A percentile compares a stretch with the other conserved stretches of the same genome.
Conservation (phyloP, 345 rosid species). For the Populus nigra region DNA sequence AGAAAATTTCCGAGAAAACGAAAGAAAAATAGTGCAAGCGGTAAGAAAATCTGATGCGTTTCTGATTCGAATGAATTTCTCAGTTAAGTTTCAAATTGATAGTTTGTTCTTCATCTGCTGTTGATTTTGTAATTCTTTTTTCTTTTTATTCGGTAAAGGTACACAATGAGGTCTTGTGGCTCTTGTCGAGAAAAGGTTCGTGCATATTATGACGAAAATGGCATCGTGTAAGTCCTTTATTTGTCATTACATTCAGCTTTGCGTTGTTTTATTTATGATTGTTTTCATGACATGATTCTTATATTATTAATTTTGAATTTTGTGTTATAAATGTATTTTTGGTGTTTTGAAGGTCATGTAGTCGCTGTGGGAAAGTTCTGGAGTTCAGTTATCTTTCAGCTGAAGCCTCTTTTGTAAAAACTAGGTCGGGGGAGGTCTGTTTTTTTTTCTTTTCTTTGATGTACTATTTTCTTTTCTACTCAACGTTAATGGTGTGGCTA, state of each 20-base stretch:
- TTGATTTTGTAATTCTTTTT: neutral
- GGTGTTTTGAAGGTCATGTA: constrained; percentile 25
- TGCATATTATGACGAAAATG: constrained; percentile 8
- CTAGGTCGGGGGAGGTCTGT: constrained; percentile 16
- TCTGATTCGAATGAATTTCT: neutral
- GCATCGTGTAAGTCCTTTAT: constrained; percentile 4
- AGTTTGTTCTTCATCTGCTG: neutral
- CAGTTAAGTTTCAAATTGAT: neutral
- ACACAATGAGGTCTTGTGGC: constrained; percentile 14
- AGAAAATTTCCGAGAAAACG: neutral
- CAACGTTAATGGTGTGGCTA: neutral
- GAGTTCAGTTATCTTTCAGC: constrained; percentile 20
- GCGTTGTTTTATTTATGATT: neutral
- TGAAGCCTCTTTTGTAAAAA: constrained; percentile 22
- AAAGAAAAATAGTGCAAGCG: neutral
- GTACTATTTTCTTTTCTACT: neutral
- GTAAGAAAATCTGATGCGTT: neutral
- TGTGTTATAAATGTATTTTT: neutral
- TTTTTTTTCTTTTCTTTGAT: neutral
- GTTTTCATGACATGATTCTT: neutral
- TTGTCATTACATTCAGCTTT: neutral
- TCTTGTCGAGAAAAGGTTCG: constrained; percentile 9
- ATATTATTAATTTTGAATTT: neutral
- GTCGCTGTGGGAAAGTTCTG: constrained; percentile 22
- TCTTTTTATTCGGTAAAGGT: neutral